These are phyloP conservation scores for Ceriops decandra DNA, from an alignment of 345 rosid species.

Conservation along the genomic window DNA sequence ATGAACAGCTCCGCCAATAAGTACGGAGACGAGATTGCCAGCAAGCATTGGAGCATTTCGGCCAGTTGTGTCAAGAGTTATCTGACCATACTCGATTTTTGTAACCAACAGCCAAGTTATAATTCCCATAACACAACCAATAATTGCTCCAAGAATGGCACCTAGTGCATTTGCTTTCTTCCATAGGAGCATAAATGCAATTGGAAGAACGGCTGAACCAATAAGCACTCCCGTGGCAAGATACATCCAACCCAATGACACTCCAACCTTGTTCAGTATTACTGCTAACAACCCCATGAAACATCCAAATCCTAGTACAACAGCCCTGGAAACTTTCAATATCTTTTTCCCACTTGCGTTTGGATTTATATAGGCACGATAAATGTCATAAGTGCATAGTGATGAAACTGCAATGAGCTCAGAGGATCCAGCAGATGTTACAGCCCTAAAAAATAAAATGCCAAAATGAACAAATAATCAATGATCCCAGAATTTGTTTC, in stretches of 20 bases:
- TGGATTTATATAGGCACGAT: slow-evolving; percentile 85
- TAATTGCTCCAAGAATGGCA: slow-evolving; percentile 62
- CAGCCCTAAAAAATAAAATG: slow-evolving; percentile 57
- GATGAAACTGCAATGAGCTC: slow-evolving; percentile 94
- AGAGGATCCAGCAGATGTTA: slow-evolving; percentile 89
- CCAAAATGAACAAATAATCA: not conserved
- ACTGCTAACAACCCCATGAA: slow-evolving; percentile 96
- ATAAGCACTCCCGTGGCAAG: slow-evolving; percentile 87
- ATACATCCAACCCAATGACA: slow-evolving; percentile 96
- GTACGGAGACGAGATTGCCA: slow-evolving; percentile 76
- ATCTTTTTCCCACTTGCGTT: slow-evolving; percentile 67
- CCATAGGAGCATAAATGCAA: slow-evolving; percentile 92
- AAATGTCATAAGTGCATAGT: slow-evolving; percentile 78
- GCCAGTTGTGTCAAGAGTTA: slow-evolving; percentile 73
- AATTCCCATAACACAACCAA: slow-evolving; percentile 73
- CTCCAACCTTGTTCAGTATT: slow-evolving; percentile 75
- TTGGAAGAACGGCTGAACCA: slow-evolving; percentile 89
- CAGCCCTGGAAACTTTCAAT: slow-evolving; percentile 62
- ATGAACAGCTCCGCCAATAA: slow-evolving; percentile 74
- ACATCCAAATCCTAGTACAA: slow-evolving; percentile 79
- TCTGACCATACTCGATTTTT: slow-evolving; percentile 52
- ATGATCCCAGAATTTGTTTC: too few relatives aligned
- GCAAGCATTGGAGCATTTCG: slow-evolving; percentile 85
- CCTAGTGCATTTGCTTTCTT: slow-evolving; percentile 81
- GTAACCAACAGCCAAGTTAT: slow-evolving; percentile 68